Evolutionary conservation across 192 early-diverging fungal genomes (phyloP).

Genomic region (Backusella westeae): DNA sequence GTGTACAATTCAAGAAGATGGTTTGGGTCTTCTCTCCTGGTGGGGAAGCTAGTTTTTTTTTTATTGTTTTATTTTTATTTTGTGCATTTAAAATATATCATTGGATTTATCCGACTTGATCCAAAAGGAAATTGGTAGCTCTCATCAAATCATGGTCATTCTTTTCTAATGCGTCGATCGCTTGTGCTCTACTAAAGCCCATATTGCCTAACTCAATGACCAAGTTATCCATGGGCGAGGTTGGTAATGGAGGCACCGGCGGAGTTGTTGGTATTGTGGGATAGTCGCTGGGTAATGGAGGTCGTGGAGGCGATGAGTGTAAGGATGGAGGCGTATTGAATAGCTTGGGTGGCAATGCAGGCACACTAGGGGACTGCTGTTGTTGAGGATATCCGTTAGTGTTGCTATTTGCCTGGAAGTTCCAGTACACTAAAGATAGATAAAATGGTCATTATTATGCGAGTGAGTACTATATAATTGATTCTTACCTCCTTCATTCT

Average conservation of each 20-base stretch:
- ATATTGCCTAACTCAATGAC: slow-evolving; percentile 56
- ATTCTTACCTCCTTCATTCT: slow-evolving; percentile 11
- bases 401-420: slow-evolving; percentile 7
- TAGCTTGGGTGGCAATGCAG: slow-evolving; percentile 29
- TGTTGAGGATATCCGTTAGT: not conserved
- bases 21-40: slow-evolving; percentile 71
- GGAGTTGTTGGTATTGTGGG: slow-evolving; percentile 18
- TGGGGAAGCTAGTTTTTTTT: slow-evolving; percentile 45
- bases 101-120: slow-evolving; percentile 31
- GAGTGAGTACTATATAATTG: not conserved
- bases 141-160: slow-evolving; percentile 71
- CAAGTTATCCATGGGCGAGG: slow-evolving; percentile 11
- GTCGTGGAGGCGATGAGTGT: slow-evolving; percentile 13
- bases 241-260: slow-evolving; percentile 7
- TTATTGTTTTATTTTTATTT: not conserved
- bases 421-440: slow-evolving; percentile 8
- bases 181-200: slow-evolving; percentile 73
- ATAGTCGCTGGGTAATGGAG: slow-evolving; percentile 12
- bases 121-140: slow-evolving; percentile 78
- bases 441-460: too few species aligned
- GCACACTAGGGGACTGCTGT: not conserved
- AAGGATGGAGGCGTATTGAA: slow-evolving; percentile 18
- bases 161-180: slow-evolving; percentile 70
- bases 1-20: slow-evolving; percentile 68
- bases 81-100: not conserved